These are phyloP conservation scores for Pezicula carpinea DNA, from an alignment of 2,329 filamentous ascomycete genomes.

Conservation along the genomic window DNA sequence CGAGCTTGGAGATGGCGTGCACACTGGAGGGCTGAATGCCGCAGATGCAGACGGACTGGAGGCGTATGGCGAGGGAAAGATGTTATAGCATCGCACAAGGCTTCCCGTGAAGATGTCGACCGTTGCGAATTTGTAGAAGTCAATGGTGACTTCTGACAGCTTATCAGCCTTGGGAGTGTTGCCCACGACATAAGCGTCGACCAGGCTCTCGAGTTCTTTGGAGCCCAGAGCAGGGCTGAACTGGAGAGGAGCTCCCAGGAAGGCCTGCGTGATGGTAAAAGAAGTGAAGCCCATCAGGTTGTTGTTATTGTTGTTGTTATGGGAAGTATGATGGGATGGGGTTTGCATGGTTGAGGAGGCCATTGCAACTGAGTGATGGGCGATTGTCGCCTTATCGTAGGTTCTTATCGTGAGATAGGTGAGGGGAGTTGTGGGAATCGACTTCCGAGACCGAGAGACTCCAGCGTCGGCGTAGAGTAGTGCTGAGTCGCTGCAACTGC, in stretches of 20 bases:
- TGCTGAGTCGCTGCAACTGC: too few species aligned
- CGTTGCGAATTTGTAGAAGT: slow-evolving; percentile 54
- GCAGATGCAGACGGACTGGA: slow-evolving; percentile 51
- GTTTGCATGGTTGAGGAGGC: background rate
- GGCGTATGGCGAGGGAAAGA: slow-evolving; percentile 29
- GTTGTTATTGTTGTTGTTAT: too few species aligned
- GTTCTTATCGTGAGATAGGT: too few species aligned
- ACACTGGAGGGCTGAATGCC: slow-evolving; percentile 38
- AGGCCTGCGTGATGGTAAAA: slow-evolving; percentile 52
- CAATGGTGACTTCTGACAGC: slow-evolving; percentile 51
- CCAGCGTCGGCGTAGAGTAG: too few species aligned
- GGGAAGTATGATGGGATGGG: too few species aligned
- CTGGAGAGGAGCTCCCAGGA: slow-evolving; percentile 52
- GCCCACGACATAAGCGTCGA: slow-evolving; percentile 53
- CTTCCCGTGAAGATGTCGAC: slow-evolving; percentile 57
- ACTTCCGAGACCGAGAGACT: too few species aligned
- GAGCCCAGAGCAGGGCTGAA: slow-evolving; percentile 63
- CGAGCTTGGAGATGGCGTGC: slow-evolving; percentile 36
- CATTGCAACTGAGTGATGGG: too few species aligned
- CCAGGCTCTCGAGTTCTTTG: slow-evolving; percentile 55
- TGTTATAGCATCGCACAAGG: slow-evolving; percentile 38
- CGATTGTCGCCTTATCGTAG: too few species aligned
- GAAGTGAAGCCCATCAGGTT: background rate
- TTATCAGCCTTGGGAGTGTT: slow-evolving; percentile 52
- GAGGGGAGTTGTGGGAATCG: too few species aligned